Conservation (phyloP, 257 asterid species). For the Petunia secreta region DNA sequence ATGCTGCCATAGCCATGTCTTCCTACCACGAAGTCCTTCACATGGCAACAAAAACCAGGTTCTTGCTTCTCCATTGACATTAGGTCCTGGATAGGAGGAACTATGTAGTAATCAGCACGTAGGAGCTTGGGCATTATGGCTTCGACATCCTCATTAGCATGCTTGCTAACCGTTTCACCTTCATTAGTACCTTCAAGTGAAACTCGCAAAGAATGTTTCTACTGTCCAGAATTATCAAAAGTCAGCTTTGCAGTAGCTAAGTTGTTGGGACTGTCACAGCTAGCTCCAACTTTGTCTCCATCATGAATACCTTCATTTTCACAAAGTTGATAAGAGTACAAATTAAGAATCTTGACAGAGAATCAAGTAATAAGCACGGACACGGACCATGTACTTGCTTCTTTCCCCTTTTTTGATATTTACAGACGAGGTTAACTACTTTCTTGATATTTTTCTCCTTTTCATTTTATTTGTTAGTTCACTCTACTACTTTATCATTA, state of each 20-base stretch:
- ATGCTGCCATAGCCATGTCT: too few relatives aligned
- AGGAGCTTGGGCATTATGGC: slow-evolving; percentile 33
- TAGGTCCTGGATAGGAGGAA: slow-evolving; percentile 37
- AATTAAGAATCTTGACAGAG: too few relatives aligned
- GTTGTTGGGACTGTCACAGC: not conserved
- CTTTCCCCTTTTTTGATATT: too few relatives aligned
- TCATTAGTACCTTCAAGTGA: slow-evolving; percentile 4
- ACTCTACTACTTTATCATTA: too few relatives aligned
- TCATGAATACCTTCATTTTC: slow-evolving; percentile 16
- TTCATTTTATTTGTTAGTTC: too few relatives aligned
- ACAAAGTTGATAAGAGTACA: not conserved
- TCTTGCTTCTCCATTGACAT: slow-evolving; percentile 69
- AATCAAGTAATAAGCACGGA: too few relatives aligned
- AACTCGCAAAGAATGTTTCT: not conserved
- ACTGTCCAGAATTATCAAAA: not conserved
- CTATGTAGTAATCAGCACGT: slow-evolving; percentile 33
- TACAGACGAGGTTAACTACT: not conserved
- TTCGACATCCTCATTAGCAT: slow-evolving; percentile 30
- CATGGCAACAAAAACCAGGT: slow-evolving; percentile 70
- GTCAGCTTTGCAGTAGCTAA: not conserved
- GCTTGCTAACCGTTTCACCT: not conserved
- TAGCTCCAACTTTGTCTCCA: not conserved
- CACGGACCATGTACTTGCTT: slow-evolving; percentile 1
- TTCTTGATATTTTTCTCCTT: too few relatives aligned
- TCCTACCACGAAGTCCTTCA: slow-evolving; percentile 1